Evolutionary conservation across 768 basidiomycete genomes (phyloP), one percentile per base, ranked within the genome.

Genomic region (Psilocybe cubensis): DNA sequence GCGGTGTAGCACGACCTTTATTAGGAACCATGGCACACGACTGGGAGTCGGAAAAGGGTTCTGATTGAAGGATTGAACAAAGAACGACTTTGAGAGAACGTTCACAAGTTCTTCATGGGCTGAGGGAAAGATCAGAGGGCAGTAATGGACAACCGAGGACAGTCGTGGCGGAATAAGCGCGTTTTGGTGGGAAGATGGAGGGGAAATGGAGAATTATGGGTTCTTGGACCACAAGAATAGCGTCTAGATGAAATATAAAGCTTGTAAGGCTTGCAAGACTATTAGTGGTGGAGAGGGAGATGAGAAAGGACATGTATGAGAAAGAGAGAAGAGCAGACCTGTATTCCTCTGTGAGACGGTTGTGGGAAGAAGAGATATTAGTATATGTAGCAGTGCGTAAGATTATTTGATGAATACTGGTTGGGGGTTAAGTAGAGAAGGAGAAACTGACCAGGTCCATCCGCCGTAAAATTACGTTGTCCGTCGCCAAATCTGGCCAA

Each of bases 1-100:
- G 89, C 53, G 92, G 92, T 48, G 83, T 83, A 54, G 87, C 74
- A 63, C 92, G 86, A 67, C 90, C 91, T 80, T 92, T 92, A 63
- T 85, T 81, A 58, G 77, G 38, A 7, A 52, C 80, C 81, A 83
- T 83, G 60, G 57, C 48, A 60, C 51, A 65, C 54, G 59, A 54
- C 45, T 56, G 52, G 56, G 52, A 58, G 60, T 33, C 29, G 46
- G 62, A 58, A 54, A 45, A 42, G 43, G 38, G 40, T 12, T 49
- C 58, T 27, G 49, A 46, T 41, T 5, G 38, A n/a, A 44, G 18
- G 33, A 31, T 52, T 51, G 52, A 42, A 61, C 10, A 59, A 58
- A 50, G 56, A 60, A 56, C 52, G 50, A 43, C 42, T 52, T 38
- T 17, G 21, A 42, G 25, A 63, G 47, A 25, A 58, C 57, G 56